phyloP scores from a whole-genome alignment of 805 yeast genomes.

The Saturnispora kantuleensis region DNA sequence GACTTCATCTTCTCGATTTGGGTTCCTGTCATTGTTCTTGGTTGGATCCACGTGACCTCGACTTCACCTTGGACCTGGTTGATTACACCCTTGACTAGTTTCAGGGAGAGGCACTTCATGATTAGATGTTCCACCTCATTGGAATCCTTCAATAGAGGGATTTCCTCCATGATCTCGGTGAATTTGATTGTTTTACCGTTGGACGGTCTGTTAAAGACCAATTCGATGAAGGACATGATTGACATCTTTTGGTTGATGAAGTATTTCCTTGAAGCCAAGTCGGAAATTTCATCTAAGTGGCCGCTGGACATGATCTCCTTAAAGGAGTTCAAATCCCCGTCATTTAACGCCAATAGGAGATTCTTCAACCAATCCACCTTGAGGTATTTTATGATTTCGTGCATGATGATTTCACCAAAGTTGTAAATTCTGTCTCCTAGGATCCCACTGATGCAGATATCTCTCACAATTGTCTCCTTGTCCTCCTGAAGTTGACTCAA shows the following conservation, averaged over 20 bases:
- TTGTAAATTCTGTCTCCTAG: constrained; percentile 89
- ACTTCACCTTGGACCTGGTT: constrained; percentile 78
- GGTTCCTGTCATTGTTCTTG: constrained; percentile 74
- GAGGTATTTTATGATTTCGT: constrained; percentile 55
- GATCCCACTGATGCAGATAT: constrained; percentile 76
- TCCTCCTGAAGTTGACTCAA: constrained; percentile 30
- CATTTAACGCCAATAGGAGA: constrained; percentile 58
- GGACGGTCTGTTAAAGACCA: constrained; percentile 68
- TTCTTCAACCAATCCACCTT: constrained; percentile 60
- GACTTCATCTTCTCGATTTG: constrained; percentile 73
- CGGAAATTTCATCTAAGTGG: constrained; percentile 12
- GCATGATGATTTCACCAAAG: constrained; percentile 90
- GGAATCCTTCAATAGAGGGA: constrained; percentile 49
- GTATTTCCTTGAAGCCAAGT: constrained; percentile 43
- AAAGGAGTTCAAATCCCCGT: constrained; percentile 67
- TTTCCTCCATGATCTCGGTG: constrained; percentile 54
- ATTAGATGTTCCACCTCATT: constrained; percentile 84
- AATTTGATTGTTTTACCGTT: constrained; percentile 67
- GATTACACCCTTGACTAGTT: constrained; percentile 78
- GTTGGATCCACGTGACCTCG: constrained; percentile 90
- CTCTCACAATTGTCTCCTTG: constrained; percentile 44
- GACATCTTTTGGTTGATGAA: constrained; percentile 86
- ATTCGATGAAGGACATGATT: constrained; percentile 82
- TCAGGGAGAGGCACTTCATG: constrained; percentile 82
- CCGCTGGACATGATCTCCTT: constrained; percentile 17